Conservation (phyloP, 805 yeast genomes). For the Lachancea mirantina region DNA sequence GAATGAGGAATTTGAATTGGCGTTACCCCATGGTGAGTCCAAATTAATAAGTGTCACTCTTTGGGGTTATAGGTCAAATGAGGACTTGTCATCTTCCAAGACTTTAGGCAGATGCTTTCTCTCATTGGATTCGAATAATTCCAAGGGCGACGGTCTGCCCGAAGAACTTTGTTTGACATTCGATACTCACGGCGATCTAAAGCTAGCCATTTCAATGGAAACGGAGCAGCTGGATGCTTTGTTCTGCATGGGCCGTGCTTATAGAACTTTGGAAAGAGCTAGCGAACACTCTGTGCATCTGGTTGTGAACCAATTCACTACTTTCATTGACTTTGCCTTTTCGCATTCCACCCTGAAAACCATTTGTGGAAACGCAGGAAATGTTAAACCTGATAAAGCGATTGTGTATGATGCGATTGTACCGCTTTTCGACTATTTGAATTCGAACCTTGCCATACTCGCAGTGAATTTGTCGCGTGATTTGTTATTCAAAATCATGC, state of each 20-base stretch:
- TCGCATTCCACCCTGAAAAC: slow-evolving; percentile 53
- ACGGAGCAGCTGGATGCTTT: slow-evolving; percentile 73
- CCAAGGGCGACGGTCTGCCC: slow-evolving; percentile 62
- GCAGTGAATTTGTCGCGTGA: slow-evolving; percentile 52
- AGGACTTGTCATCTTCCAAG: slow-evolving; percentile 40
- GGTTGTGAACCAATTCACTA: slow-evolving; percentile 67
- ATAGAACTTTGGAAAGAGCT: slow-evolving; percentile 54
- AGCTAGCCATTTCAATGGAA: slow-evolving; percentile 66
- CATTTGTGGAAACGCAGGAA: slow-evolving; percentile 47
- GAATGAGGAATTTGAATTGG: slow-evolving; percentile 77
- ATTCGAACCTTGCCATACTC: slow-evolving; percentile 56
- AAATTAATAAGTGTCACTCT: slow-evolving; percentile 51
- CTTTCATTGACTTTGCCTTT: slow-evolving; percentile 48
- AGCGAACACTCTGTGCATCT: slow-evolving; percentile 60
- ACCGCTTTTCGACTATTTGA: slow-evolving; percentile 69
- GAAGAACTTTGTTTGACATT: slow-evolving; percentile 38
- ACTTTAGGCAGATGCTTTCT: slow-evolving; percentile 59
- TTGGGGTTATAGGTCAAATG: slow-evolving; percentile 53
- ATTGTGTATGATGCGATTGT: slow-evolving; percentile 57
- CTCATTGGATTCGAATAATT: slow-evolving; percentile 54
- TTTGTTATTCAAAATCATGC: slow-evolving; percentile 56
- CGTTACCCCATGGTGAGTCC: slow-evolving; percentile 34
- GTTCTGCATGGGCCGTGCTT: slow-evolving; percentile 71
- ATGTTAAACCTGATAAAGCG: slow-evolving; percentile 36
- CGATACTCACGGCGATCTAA: slow-evolving; percentile 61